Evolutionary conservation across 164 flowering plant genomes (phyloP).

Genomic region (Saururus chinensis): DNA sequence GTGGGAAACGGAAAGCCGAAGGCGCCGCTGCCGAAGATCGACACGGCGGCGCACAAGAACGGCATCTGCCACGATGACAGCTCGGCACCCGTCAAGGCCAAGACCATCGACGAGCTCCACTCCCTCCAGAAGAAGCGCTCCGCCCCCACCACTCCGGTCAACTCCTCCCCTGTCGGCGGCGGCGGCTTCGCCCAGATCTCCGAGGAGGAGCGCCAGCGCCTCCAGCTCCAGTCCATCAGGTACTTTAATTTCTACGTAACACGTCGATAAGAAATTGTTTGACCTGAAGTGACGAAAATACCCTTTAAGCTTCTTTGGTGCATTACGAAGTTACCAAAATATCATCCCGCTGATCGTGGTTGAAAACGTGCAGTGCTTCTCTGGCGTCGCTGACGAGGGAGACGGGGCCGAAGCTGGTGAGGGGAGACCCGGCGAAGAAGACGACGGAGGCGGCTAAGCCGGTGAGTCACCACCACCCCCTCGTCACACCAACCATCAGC

Average conservation of each 20-base stretch:
- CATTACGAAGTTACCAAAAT: too few relatives aligned
- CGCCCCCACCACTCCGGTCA: constrained; percentile 68
- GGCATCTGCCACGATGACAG: constrained; percentile 63
- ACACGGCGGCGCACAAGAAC: constrained; percentile 19
- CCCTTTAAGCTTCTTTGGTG: too few relatives aligned
- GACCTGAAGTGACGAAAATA: too few relatives aligned
- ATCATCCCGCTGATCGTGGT: background rate
- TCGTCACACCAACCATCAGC: constrained; percentile 37
- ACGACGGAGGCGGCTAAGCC: constrained; percentile 11
- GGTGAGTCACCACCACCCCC: constrained; percentile 18
- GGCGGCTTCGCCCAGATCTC: constrained; percentile 31
- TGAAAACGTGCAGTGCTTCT: constrained; percentile 63
- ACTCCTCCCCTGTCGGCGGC: constrained; percentile 13
- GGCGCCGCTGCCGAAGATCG: constrained; percentile 37
- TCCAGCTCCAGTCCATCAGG: constrained; percentile 97
- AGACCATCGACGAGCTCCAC: constrained; percentile 79
- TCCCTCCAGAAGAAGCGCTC: constrained; percentile 71
- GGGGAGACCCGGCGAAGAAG: constrained; percentile 73
- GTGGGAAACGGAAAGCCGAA: constrained; percentile 11
- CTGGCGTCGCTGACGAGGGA: constrained; percentile 93
- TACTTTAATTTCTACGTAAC: too few relatives aligned
- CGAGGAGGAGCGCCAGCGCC: constrained; percentile 72
- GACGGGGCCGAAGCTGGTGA: constrained; percentile 89
- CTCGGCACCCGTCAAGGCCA: constrained; percentile 48
- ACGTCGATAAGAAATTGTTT: too few relatives aligned